phyloP scores from a whole-genome alignment of 2,329 filamentous ascomycete genomes.

The Sphaerulina musiva region DNA sequence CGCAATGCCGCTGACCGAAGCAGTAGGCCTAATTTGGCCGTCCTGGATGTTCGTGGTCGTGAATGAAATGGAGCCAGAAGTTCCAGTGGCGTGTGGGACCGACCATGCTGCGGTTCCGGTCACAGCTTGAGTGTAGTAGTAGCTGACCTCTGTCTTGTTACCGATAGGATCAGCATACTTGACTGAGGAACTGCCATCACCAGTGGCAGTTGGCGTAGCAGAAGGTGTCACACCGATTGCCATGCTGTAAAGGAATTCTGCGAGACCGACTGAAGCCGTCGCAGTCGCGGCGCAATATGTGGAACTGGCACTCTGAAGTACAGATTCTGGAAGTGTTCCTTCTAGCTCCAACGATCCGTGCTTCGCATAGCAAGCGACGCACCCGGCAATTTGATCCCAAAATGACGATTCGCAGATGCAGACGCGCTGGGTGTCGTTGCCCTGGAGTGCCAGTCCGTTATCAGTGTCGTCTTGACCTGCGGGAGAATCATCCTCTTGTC shows the following conservation, averaged over 20 bases:
- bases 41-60: constrained; percentile 10
- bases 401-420: constrained; percentile 29
- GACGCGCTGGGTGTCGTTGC: constrained; percentile 23
- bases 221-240: constrained; percentile 1
- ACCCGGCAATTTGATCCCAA: constrained; percentile 20
- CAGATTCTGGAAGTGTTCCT: constrained; percentile 1
- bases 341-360: constrained; percentile 21
- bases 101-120: constrained; percentile 24
- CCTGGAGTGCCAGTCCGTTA: constrained; percentile 11
- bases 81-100: constrained; percentile 20
- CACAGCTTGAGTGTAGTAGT: constrained; percentile 26
- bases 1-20: constrained; percentile 10
- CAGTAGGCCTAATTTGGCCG: constrained; percentile 19
- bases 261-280: constrained; percentile 22
- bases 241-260: constrained; percentile 16
- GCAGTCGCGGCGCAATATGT: constrained; percentile 26
- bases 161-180: constrained; percentile 25
- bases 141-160: constrained; percentile 27
- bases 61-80: constrained; percentile 5
- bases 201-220: neutral
- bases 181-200: neutral
- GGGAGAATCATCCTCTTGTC: neutral
- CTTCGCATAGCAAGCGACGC: constrained; percentile 21
- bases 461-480: neutral
- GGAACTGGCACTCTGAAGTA: constrained; percentile 14